These are phyloP conservation scores for Sarocladiaceae sp. DNA, from an alignment of 2,329 filamentous ascomycete genomes.

Conservation along the genomic window DNA sequence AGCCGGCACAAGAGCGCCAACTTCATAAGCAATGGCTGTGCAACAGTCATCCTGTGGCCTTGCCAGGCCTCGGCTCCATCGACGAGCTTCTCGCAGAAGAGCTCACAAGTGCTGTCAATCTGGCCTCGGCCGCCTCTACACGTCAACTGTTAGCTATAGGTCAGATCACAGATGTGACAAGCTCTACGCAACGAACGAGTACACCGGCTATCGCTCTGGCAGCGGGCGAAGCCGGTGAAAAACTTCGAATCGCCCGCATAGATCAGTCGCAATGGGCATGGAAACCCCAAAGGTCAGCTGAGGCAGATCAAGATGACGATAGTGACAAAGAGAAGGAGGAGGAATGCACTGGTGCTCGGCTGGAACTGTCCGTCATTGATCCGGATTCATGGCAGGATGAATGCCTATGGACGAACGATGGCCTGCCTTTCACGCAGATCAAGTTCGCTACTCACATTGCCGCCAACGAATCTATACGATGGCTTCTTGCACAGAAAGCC, in stretches of 20 bases:
- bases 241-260: constrained; percentile 48
- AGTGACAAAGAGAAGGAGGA: constrained; percentile 14
- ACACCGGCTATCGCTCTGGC: constrained; percentile 38
- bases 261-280: constrained; percentile 49
- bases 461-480: constrained; percentile 33
- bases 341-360: constrained; percentile 20
- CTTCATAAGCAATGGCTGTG: constrained; percentile 43
- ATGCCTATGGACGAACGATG: constrained; percentile 47
- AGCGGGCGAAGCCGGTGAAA: constrained; percentile 51
- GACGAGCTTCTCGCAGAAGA: constrained; percentile 30
- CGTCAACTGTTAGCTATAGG: constrained; percentile 47
- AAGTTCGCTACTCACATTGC: constrained; percentile 37
- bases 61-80: constrained; percentile 29
- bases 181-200: constrained; percentile 17
- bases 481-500: constrained; percentile 48
- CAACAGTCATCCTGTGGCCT: constrained; percentile 44
- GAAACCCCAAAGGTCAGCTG: no score
- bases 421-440: constrained; percentile 42
- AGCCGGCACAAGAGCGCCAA: constrained; percentile 23
- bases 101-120: constrained; percentile 21
- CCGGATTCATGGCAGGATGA: constrained; percentile 37
- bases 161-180: constrained; percentile 38
- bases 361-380: constrained; percentile 41
- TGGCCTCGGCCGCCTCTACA: constrained; percentile 18
- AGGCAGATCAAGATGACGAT: constrained; percentile 32